phyloP scores from a whole-genome alignment of 1,284 basidiomycete species.

The Testicularia cyperi region DNA sequence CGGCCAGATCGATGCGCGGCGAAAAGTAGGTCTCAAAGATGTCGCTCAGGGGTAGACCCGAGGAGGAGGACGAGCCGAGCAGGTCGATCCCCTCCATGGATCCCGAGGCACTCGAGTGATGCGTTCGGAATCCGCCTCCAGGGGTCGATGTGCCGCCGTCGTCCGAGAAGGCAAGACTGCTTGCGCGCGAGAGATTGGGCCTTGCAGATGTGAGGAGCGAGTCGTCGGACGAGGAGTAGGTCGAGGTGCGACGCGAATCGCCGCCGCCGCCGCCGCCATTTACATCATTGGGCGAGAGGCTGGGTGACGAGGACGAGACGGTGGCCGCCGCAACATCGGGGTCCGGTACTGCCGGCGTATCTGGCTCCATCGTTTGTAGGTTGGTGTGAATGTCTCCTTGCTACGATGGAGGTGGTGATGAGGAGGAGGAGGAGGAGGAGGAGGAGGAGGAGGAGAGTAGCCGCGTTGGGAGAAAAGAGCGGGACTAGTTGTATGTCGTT shows the following conservation, averaged over 20 bases:
- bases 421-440: neutral
- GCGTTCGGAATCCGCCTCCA: conserved; percentile 5
- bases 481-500: too few species aligned
- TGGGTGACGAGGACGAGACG: neutral
- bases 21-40: conserved; percentile 80
- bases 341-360: conserved; percentile 8
- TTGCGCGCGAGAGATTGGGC: conserved; percentile 22
- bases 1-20: conserved; percentile 82
- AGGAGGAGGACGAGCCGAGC: conserved; percentile 8
- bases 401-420: neutral
- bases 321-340: neutral
- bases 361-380: conserved; percentile 2
- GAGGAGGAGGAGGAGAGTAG: neutral
- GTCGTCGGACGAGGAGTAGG: neutral
- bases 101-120: conserved; percentile 19
- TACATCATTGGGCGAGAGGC: too few species aligned
- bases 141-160: conserved; percentile 11
- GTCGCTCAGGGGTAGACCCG: conserved; percentile 8
- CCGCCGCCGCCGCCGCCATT: too few species aligned
- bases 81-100: conserved; percentile 35
- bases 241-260: neutral
- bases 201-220: neutral
- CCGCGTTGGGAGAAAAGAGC: too few species aligned
- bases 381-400: too few species aligned
- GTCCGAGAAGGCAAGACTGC: conserved; percentile 26